phyloP scores from a whole-genome alignment of 2,329 filamentous ascomycete genomes.

The Penicillium freii region DNA sequence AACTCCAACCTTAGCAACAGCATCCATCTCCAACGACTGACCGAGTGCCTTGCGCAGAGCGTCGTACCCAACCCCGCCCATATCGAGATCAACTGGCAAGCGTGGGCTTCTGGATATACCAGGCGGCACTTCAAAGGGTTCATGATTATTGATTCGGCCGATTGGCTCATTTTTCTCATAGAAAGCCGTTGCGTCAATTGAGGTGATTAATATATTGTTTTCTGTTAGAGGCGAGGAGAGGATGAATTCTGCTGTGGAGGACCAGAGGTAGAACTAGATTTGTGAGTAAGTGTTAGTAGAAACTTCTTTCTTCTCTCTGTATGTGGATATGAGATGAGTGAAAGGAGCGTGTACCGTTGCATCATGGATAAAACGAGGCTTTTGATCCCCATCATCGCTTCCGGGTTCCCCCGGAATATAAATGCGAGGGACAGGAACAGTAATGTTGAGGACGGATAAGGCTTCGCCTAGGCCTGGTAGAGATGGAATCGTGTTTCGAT shows the following conservation, averaged over 20 bases:
- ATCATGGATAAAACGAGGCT: conserved; percentile 73
- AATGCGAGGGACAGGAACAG: conserved; percentile 69
- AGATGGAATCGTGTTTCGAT: conserved; percentile 69
- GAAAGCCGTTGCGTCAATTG: conserved; percentile 78
- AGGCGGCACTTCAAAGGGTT: conserved; percentile 73
- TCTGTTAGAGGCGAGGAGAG: conserved; percentile 73
- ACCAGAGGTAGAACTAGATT: conserved; percentile 68
- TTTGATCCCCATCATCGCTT: conserved; percentile 43
- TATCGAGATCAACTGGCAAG: conserved; percentile 77
- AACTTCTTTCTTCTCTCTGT: not conserved
- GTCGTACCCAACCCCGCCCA: conserved; percentile 77
- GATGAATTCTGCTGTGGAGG: conserved; percentile 81
- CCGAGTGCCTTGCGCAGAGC: conserved; percentile 77
- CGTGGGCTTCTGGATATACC: conserved; percentile 70
- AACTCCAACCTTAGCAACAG: conserved; percentile 71
- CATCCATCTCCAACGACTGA: conserved; percentile 74
- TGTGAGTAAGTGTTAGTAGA: conserved; percentile 12
- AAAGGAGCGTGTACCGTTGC: conserved; percentile 57
- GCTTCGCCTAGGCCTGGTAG: conserved; percentile 70
- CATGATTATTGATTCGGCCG: conserved; percentile 71
- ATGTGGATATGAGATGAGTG: conserved; percentile 10
- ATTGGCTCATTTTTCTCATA: conserved; percentile 78
- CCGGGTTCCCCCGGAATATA: conserved; percentile 53
- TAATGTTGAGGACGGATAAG: conserved; percentile 69
- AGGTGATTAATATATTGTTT: conserved; percentile 73